Evolutionary conservation across 2,329 filamentous ascomycete species (phyloP).

Genomic region (Cordyceps sp.): DNA sequence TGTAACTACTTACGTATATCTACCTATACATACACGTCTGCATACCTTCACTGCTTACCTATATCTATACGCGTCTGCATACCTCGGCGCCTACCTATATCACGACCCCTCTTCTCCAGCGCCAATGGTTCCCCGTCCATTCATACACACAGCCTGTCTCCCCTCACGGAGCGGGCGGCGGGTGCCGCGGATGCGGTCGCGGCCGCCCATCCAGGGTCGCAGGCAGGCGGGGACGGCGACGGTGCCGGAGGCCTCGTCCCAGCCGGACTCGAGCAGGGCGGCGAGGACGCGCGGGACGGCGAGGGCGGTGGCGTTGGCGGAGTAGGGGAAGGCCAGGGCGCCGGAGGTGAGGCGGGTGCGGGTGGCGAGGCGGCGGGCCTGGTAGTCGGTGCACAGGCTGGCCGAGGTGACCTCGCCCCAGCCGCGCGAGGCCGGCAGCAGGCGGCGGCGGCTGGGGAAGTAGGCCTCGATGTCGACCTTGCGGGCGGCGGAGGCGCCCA

Average conservation of each 20-base stretch:
- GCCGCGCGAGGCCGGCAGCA: no score
- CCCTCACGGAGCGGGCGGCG: no score
- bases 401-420: slow-evolving; percentile 92
- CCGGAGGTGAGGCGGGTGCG: slow-evolving; percentile 38
- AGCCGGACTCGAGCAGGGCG: slow-evolving; percentile 79
- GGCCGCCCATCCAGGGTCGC: slow-evolving; percentile 70
- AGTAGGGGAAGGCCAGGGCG: slow-evolving; percentile 63
- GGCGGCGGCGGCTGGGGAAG: slow-evolving; percentile 62
- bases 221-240: slow-evolving; percentile 68
- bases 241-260: slow-evolving; percentile 51
- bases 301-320: slow-evolving; percentile 84
- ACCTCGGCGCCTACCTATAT: no score
- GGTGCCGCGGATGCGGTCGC: background rate
- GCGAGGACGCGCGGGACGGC: slow-evolving; percentile 82
- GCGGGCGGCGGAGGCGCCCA: slow-evolving; percentile 72
- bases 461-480: slow-evolving; percentile 91
- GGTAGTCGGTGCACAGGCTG: slow-evolving; percentile 89
- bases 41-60: no score
- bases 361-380: slow-evolving; percentile 68
- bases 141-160: no score
- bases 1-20: no score
- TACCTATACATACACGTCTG: no score
- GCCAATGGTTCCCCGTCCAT: no score
- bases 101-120: no score
- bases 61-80: no score